Evolutionary conservation across 2,329 filamentous ascomycete genomes (phyloP).

Genomic region (Thielaviopsis ethacetica): DNA sequence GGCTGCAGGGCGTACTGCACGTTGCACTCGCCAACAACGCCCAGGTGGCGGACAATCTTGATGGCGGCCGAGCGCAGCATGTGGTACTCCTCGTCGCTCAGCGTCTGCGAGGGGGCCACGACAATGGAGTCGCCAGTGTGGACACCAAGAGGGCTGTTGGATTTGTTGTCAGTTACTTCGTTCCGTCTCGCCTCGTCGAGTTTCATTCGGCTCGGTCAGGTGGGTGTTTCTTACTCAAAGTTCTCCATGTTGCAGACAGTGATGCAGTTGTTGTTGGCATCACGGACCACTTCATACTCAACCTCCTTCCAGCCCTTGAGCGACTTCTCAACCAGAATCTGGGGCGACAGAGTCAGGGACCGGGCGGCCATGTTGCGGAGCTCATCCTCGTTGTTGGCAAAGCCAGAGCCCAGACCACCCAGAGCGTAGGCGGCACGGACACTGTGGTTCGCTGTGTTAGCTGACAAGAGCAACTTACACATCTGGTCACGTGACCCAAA

Average conservation of each 20-base stretch:
- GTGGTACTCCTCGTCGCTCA: slow-evolving; percentile 97
- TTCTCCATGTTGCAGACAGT: slow-evolving; percentile 58
- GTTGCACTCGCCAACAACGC: slow-evolving; percentile 96
- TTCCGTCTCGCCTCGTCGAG: slow-evolving; percentile 20
- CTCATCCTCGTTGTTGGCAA: slow-evolving; percentile 87
- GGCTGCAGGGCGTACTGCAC: slow-evolving; percentile 95
- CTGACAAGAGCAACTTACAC: slow-evolving; percentile 6
- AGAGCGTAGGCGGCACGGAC: slow-evolving; percentile 93
- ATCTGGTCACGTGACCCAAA: neutral
- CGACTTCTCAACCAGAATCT: slow-evolving; percentile 96
- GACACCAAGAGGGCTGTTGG: slow-evolving; percentile 70
- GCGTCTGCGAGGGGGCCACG: slow-evolving; percentile 87
- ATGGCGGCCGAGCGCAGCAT: slow-evolving; percentile 96
- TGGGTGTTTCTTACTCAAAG: slow-evolving; percentile 9
- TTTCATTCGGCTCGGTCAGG: no score
- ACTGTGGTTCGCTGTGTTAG: slow-evolving; percentile 5
- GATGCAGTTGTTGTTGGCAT: slow-evolving; percentile 96
- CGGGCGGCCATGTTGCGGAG: slow-evolving; percentile 84
- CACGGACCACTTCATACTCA: slow-evolving; percentile 94
- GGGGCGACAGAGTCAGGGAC: slow-evolving; percentile 82
- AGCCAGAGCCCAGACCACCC: slow-evolving; percentile 89
- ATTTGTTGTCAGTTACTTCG: slow-evolving; percentile 45
- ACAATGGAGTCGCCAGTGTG: slow-evolving; percentile 99
- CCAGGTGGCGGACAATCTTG: slow-evolving; percentile 94
- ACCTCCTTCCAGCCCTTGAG: slow-evolving; percentile 99